A percentile compares a stretch with the other conserved stretches of the same genome.
These are phyloP conservation scores for Symbiodinium natans DNA, from an alignment of 73 alveolate genomes.

Conservation along the genomic window DNA sequence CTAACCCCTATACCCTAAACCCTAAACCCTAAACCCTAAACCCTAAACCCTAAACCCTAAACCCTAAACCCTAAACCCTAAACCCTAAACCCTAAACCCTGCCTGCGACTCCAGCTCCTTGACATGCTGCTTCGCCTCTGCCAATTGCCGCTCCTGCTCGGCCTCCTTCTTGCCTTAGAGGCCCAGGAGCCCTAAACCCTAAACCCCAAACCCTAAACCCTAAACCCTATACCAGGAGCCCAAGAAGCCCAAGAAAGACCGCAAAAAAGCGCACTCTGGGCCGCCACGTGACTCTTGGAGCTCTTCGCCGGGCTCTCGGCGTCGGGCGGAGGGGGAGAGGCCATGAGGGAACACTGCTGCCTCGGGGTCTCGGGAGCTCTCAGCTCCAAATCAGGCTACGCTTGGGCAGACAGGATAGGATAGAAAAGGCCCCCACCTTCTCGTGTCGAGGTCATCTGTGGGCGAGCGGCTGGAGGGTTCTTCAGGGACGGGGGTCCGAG, in stretches of 20 bases:
- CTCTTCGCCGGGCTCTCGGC: background rate
- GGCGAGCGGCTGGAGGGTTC: no score
- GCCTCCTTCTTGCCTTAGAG: background rate
- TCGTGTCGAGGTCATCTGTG: no score
- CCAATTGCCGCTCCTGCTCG: background rate
- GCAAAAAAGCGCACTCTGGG: no score
- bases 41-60: background rate
- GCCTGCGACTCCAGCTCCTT: background rate
- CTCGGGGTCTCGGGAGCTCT: background rate
- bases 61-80: background rate
- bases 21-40: background rate
- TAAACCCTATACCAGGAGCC: no score
- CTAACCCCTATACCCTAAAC: no score
- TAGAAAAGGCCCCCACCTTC: background rate
- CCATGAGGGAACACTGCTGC: background rate
- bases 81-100: background rate
- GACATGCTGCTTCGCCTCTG: slow-evolving; percentile 1
- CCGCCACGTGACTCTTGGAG: no score
- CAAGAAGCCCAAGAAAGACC: no score
- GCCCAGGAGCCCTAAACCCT: no score
- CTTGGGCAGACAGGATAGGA: background rate
- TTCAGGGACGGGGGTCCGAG: no score
- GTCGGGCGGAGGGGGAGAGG: background rate
- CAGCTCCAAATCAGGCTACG: background rate
- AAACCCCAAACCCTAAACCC: no score